phyloP scores from a whole-genome alignment of 495 filamentous ascomycete genomes.

The Annulohypoxylon maeteangense region DNA sequence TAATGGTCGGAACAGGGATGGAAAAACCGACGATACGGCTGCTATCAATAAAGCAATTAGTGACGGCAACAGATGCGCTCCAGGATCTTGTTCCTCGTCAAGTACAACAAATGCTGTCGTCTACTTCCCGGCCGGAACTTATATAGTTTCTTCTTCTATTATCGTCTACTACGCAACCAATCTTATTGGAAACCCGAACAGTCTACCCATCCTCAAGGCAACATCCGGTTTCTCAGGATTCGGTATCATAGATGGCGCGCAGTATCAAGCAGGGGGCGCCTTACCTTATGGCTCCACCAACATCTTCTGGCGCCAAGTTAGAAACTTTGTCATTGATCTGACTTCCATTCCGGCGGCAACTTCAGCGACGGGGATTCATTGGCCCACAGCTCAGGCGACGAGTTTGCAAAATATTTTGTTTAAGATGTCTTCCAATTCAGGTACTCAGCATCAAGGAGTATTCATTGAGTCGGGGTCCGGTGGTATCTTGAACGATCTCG shows the following conservation, averaged over 20 bases:
- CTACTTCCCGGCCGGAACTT: constrained; percentile 83
- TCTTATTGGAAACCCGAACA: constrained; percentile 76
- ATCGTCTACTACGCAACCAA: constrained; percentile 73
- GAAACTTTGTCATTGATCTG: constrained; percentile 78
- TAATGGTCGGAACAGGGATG: constrained; percentile 58
- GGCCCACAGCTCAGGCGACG: constrained; percentile 79
- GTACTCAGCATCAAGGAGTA: constrained; percentile 75
- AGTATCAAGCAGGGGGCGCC: constrained; percentile 45
- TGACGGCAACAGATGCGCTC: constrained; percentile 77
- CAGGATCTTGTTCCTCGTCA: constrained; percentile 75
- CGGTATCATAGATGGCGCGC: constrained; percentile 72
- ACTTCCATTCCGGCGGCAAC: constrained; percentile 64
- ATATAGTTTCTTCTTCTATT: constrained; percentile 72
- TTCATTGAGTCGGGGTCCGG: constrained; percentile 81
- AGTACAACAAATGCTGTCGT: constrained; percentile 78
- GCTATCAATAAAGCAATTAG: constrained; percentile 86
- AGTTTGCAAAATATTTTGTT: constrained; percentile 80
- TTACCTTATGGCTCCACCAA: constrained; percentile 66
- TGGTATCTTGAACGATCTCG: constrained; percentile 78
- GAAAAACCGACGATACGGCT: constrained; percentile 80
- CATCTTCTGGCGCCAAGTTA: constrained; percentile 79
- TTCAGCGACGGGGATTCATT: constrained; percentile 76
- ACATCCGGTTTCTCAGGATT: constrained; percentile 66
- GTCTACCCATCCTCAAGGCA: constrained; percentile 72
- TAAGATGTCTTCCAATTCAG: constrained; percentile 64